phyloP scores from a whole-genome alignment of 2,329 filamentous ascomycete species.

The Hawksworthiomyces lignivorus region DNA sequence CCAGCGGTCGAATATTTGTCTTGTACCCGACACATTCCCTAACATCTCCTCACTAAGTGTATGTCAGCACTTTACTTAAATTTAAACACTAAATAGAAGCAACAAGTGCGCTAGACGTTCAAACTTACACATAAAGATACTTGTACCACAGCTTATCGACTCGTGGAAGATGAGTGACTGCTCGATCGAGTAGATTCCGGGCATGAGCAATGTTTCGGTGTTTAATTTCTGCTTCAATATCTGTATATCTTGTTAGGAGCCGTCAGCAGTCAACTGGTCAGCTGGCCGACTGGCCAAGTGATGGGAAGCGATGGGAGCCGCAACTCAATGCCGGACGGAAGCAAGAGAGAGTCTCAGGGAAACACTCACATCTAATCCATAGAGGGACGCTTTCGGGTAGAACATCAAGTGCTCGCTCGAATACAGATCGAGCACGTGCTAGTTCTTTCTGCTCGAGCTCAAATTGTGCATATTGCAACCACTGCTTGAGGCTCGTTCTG shows the following conservation, averaged over 20 bases:
- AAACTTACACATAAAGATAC: conserved; percentile 52
- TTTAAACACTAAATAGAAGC: not conserved
- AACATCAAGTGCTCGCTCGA: conserved; percentile 89
- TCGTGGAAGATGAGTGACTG: conserved; percentile 83
- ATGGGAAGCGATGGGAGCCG: too few relatives aligned
- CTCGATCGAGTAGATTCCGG: conserved; percentile 85
- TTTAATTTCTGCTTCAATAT: conserved; percentile 96
- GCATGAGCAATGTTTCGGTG: conserved; percentile 93
- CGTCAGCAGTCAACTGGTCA: too few relatives aligned
- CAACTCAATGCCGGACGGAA: too few relatives aligned
- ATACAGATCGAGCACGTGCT: conserved; percentile 81
- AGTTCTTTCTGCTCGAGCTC: conserved; percentile 98
- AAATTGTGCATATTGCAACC: conserved; percentile 96
- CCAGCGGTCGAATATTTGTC: conserved; percentile 95
- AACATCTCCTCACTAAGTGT: conserved; percentile 89
- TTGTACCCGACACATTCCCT: conserved; percentile 82
- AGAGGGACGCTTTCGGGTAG: conserved; percentile 78
- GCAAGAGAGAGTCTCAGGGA: too few relatives aligned
- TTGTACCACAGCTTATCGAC: conserved; percentile 99
- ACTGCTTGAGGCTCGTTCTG: conserved; percentile 94
- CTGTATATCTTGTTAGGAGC: too few relatives aligned
- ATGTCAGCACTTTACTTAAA: too few relatives aligned
- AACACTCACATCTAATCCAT: conserved; percentile 55
- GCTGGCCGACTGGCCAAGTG: too few relatives aligned
- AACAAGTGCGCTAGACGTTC: not conserved